These are phyloP conservation scores for Discostella stelligera DNA, from an alignment of 352 stramenopile species.

Conservation along the genomic window DNA sequence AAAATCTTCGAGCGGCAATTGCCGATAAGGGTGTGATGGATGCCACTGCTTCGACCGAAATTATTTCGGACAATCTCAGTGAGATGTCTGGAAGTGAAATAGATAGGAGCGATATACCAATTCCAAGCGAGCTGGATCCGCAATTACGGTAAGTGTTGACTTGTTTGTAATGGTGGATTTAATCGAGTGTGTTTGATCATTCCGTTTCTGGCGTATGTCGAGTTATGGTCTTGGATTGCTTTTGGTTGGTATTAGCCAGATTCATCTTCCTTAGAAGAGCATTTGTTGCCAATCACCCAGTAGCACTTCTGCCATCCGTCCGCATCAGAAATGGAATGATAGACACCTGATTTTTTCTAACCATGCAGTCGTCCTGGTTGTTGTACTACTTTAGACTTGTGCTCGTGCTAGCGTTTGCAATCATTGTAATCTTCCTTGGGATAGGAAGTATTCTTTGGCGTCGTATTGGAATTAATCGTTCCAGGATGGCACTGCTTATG, in stretches of 20 bases:
- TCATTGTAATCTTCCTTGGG: conserved; percentile 38
- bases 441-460: conserved; percentile 36
- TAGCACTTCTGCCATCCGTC: conserved; percentile 10
- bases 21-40: conserved; percentile 43
- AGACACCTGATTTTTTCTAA: conserved; percentile 34
- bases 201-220: conserved; percentile 28
- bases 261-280: background rate
- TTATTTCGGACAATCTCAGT: conserved; percentile 53
- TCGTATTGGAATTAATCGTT: conserved; percentile 25
- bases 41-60: conserved; percentile 43
- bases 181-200: conserved; percentile 34
- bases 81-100: conserved; percentile 60
- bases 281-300: conserved; percentile 9
- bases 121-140: conserved; percentile 40
- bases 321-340: conserved; percentile 47
- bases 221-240: conserved; percentile 15
- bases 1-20: conserved; percentile 70
- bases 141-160: conserved; percentile 47
- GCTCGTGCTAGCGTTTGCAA: conserved; percentile 34
- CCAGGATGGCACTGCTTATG: conserved; percentile 31
- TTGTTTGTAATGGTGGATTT: conserved; percentile 11
- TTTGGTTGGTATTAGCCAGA: background rate
- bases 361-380: conserved; percentile 24
- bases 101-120: conserved; percentile 43
- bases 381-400: conserved; percentile 46